phyloP scores from a whole-genome alignment of 176 grass and related monocot genomes.

The Oryza brachyantha region DNA sequence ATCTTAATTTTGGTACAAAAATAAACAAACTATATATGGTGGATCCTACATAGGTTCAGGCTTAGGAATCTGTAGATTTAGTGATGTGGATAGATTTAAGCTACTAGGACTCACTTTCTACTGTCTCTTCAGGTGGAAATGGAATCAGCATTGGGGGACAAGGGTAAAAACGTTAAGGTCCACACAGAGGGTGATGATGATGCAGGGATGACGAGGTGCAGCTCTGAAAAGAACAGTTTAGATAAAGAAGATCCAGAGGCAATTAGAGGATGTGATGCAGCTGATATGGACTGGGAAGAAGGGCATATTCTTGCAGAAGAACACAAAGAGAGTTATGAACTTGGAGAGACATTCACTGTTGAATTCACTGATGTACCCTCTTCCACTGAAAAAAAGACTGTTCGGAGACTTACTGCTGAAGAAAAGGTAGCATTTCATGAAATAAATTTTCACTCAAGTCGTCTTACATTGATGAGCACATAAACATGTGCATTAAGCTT shows the following conservation, averaged over 20 bases:
- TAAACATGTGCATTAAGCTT: neutral
- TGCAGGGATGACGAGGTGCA: constrained; percentile 20
- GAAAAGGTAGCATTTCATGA: constrained; percentile 59
- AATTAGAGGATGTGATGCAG: constrained; percentile 16
- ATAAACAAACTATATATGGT: neutral
- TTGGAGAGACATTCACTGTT: constrained; percentile 61
- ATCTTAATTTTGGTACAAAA: neutral
- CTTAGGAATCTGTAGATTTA: neutral
- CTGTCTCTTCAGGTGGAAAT: constrained; percentile 31
- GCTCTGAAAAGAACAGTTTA: constrained; percentile 18
- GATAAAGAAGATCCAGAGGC: constrained; percentile 7
- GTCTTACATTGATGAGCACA: neutral
- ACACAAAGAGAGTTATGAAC: constrained; percentile 39
- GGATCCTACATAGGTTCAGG: neutral
- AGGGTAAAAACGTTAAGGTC: constrained; percentile 30
- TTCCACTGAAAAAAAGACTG: constrained; percentile 54
- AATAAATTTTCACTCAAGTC: neutral
- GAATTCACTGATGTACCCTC: constrained; percentile 76
- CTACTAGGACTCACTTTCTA: neutral
- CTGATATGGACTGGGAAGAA: constrained; percentile 93
- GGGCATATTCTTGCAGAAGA: constrained; percentile 52
- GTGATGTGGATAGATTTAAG: neutral
- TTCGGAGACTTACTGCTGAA: constrained; percentile 60
- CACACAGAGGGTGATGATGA: constrained; percentile 22
- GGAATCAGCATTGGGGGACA: constrained; percentile 9